These are phyloP conservation scores for Flagelloscypha sp. DNA, from an alignment of 768 basidiomycete species.

Conservation along the genomic window DNA sequence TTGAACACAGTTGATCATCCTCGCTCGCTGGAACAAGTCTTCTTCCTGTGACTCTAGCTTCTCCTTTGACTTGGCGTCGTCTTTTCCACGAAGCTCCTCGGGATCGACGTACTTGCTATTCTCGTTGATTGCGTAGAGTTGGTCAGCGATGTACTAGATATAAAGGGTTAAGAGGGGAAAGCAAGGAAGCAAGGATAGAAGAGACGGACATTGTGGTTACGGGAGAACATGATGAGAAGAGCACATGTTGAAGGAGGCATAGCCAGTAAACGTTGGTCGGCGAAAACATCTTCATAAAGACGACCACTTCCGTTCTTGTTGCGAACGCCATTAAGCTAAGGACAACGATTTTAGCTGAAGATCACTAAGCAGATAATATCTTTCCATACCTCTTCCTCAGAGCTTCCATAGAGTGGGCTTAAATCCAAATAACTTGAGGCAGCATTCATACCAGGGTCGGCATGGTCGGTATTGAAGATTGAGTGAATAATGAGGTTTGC, in stretches of 20 bases:
- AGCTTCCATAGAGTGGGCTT: constrained; percentile 64
- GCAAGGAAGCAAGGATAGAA: constrained; percentile 1
- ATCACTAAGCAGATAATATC: too few species aligned
- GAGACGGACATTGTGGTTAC: constrained; percentile 63
- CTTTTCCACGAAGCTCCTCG: too few species aligned
- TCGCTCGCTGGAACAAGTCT: constrained; percentile 67
- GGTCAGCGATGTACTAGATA: constrained; percentile 58
- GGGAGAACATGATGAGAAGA: constrained; percentile 56
- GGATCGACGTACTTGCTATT: constrained; percentile 31
- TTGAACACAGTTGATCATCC: constrained; percentile 65
- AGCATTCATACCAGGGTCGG: constrained; percentile 47
- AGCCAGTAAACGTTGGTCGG: constrained; percentile 52
- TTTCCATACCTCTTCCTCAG: constrained; percentile 23
- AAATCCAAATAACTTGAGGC: constrained; percentile 72
- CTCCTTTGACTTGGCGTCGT: constrained; percentile 14
- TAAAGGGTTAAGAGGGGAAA: constrained; percentile 3
- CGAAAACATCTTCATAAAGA: constrained; percentile 63
- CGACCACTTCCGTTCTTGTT: constrained; percentile 57
- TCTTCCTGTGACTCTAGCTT: constrained; percentile 48
- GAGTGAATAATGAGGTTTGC: constrained; percentile 70
- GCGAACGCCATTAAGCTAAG: constrained; percentile 45
- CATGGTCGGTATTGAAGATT: constrained; percentile 51
- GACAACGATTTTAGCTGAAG: too few species aligned
- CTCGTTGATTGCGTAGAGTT: constrained; percentile 65
- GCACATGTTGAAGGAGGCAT: constrained; percentile 71